phyloP scores from a whole-genome alignment of 768 basidiomycete species.

The Boletus fagicola region DNA sequence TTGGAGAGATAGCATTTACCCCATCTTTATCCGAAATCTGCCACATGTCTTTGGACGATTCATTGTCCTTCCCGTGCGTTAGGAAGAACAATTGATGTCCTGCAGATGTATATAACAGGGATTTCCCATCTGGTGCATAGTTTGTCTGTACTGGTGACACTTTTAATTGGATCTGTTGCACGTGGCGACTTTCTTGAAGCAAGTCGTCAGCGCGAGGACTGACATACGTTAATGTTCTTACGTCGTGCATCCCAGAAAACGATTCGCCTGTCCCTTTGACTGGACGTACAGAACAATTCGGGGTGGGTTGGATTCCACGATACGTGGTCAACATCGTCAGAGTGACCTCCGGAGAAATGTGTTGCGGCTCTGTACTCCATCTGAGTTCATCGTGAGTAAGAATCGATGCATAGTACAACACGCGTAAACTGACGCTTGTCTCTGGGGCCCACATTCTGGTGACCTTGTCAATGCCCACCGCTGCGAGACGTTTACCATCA shows the following conservation, averaged over 20 bases:
- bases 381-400: conserved; percentile 34
- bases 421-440: conserved; percentile 56
- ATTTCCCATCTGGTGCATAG: conserved; percentile 71
- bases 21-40: conserved; percentile 35
- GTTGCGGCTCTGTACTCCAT: conserved; percentile 69
- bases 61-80: conserved; percentile 52
- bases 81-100: conserved; percentile 62
- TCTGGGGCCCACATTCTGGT: conserved; percentile 78
- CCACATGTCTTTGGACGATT: conserved; percentile 54
- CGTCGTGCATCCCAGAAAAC: conserved; percentile 87
- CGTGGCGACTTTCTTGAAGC: conserved; percentile 61
- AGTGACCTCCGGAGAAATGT: conserved; percentile 67
- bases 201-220: conserved; percentile 7
- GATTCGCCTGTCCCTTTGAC: conserved; percentile 69
- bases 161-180: conserved; percentile 59
- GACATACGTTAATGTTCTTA: conserved; percentile 34
- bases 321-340: conserved; percentile 77
- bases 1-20: conserved; percentile 1
- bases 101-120: conserved; percentile 60
- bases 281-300: conserved; percentile 77
- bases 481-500: conserved; percentile 77
- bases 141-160: conserved; percentile 61
- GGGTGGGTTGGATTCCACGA: conserved; percentile 87
- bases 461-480: conserved; percentile 79
- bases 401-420: not conserved